Percentiles rank a stretch among this genome's conserved stretches.
Conservation (phyloP, 768 basidiomycete species). For the Filobasidium wieringae region DNA sequence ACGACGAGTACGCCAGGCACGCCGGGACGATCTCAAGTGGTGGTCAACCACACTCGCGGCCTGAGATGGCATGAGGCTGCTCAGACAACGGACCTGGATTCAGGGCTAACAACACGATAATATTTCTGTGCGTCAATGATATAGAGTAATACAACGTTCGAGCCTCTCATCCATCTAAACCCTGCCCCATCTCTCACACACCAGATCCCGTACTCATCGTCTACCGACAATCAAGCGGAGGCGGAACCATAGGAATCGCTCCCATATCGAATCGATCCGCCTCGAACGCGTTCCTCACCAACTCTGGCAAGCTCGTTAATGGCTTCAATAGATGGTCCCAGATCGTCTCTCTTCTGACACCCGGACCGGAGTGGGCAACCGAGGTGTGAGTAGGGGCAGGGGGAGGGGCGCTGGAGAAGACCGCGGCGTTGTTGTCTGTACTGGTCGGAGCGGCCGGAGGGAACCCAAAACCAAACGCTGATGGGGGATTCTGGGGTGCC, state of each 20-base stretch:
- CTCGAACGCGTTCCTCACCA: constrained; percentile 1
- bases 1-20: too few relatives aligned
- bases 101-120: too few relatives aligned
- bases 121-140: too few relatives aligned
- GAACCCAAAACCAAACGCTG: neutral
- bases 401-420: neutral
- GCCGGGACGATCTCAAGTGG: too few relatives aligned
- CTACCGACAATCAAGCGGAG: constrained; percentile 15
- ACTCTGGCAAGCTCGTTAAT: neutral
- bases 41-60: too few relatives aligned
- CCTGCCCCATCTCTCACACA: too few relatives aligned
- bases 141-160: too few relatives aligned
- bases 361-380: neutral
- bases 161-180: too few relatives aligned
- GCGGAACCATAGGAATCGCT: constrained; percentile 10
- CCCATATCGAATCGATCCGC: constrained; percentile 14
- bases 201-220: neutral
- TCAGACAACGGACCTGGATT: too few relatives aligned
- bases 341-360: neutral
- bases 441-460: neutral
- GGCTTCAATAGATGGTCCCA: constrained; percentile 10
- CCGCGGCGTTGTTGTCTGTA: neutral
- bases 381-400: neutral
- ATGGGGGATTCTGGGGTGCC: neutral
- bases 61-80: too few relatives aligned